Base-by-base conservation (phyloP, 2,329 filamentous ascomycete genomes). In the Raffaelea ambrosiae region DNA sequence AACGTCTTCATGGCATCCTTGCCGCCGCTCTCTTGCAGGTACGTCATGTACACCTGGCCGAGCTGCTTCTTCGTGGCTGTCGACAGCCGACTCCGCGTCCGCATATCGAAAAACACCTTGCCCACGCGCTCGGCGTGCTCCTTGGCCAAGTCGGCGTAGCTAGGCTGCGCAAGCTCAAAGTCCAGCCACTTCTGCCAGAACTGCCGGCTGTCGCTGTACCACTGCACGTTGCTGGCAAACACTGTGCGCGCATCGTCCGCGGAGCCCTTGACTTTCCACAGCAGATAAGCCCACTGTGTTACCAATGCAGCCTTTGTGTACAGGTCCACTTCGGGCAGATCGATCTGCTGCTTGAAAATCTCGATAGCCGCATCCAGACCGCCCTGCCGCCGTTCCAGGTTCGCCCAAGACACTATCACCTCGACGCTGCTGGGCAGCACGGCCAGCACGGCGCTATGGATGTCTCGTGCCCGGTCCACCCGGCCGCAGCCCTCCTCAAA, bases 151-250 rank as follows among this genome's bases (percentile, higher is more conserved):
- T 81, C 77, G 1, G 73, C 67, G 52, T 71, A 82, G 2, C 83
- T 84, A 11, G 87, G 84, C 63, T 95, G 90, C 48, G 86, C 81
- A 43, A 94, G 72, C 69, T 98, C 93, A 60, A 98, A 95, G 50
- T 84, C 73, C 47, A 97, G 77, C 73, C 89, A 97, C 59, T 80
- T 86, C 56, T 82, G 74, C 91, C 93, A 98, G 72, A 97, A 97
- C 40, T 86, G 73, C 31, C 82, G 79, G 63, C 89, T 95, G 61
- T 93, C 87, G 2, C 83, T 74, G 62, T 94, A 95, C 73, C 82
- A 88, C 61, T 89, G 82, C 48, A 86, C 76, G 57, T 95, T 91
- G 65, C 84, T 85, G 52, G 81, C 70, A 69, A 91, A 97, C 1
- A 95, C 79, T 46, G 84, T 79, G 23, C 93, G 85, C 36, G 90